Conservation (phyloP, 2,329 filamentous ascomycete species). For the Ambrosiella cleistominuta region DNA sequence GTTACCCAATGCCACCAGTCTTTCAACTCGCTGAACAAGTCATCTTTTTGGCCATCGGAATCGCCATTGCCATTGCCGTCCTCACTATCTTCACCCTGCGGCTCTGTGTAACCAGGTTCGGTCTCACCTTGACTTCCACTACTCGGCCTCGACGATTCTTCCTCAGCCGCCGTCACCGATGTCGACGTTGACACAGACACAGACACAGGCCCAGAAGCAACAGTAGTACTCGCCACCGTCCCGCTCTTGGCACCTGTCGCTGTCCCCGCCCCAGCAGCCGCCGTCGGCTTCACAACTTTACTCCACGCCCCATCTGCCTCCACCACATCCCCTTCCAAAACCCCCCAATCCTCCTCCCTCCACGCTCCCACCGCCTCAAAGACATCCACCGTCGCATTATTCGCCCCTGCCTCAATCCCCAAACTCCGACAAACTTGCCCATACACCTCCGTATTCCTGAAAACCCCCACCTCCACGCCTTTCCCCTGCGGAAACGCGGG, state of each 20-base stretch:
- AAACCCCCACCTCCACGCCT: conserved; percentile 61
- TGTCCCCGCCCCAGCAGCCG: conserved; percentile 9
- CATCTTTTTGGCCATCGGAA: conserved; percentile 14
- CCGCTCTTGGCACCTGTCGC: conserved; percentile 9
- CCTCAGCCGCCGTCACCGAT: neutral
- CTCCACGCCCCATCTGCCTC: conserved; percentile 13
- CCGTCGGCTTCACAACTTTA: neutral
- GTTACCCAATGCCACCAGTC: neutral
- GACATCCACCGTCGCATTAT: conserved; percentile 72
- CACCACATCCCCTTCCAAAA: conserved; percentile 36
- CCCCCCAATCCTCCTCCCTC: conserved; percentile 28
- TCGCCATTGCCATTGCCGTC: conserved; percentile 12
- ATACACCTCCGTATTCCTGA: conserved; percentile 92
- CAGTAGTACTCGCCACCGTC: conserved; percentile 8
- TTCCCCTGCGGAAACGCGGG: conserved; percentile 78
- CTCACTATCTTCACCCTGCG: conserved; percentile 10
- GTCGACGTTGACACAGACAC: neutral
- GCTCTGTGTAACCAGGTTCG: too few species aligned
- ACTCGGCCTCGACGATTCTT: neutral
- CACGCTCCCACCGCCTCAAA: conserved; percentile 47
- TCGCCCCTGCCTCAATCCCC: conserved; percentile 52
- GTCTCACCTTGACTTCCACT: neutral
- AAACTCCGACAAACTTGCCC: conserved; percentile 86
- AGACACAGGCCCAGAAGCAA: too few species aligned
- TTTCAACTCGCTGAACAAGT: neutral